Base-by-base conservation (phyloP, 1,284 basidiomycete genomes). In the Ganoderma resinaceum region DNA sequence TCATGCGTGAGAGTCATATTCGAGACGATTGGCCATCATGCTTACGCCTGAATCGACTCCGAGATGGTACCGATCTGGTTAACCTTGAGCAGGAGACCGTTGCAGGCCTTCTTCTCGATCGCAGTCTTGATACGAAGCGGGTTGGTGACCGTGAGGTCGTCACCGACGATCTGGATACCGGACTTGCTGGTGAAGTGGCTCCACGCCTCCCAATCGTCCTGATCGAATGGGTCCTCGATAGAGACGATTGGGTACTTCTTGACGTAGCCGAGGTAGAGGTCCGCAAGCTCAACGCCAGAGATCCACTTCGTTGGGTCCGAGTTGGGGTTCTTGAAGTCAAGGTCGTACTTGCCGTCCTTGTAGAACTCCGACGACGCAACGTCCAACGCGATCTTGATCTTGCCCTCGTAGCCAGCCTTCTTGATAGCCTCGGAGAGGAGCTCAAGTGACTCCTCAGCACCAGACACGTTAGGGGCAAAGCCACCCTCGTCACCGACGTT, bases 401-500 rank as follows among this genome's bases (percentile, higher is more conserved):
- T 97, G 80, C 96, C 97, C 81, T 97, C 94, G 85, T 99, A 99
- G 58, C 98, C 98, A 57, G 97, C 97, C 85, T 96, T 95, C 83
- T 94, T 91, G 87, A 99, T 99, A 75, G 97, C 97, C 82, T 97
- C 96, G 63, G 90, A 89, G 73, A 99, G 90, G 78, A 99, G 91
- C 78, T 99, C 97, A 74, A 99, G 95, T 49, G 96, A 96, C 84
- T 99, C 98, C 75, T 99, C 97, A 70, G 98, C 96, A 75, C 96
- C 95, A 74, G 91, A 91, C 72, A 99, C 96, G 85, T 99, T 99
- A 79, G 98, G 98, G 40, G 98, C 98, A 78, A 99, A 99, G 74
- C 98, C 98, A 86, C 98, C 98, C 88, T 99, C 98, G 80, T 99
- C 98, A 87, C 98, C 98, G 78, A 99, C 98, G 82, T 99, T 99